Base-by-base conservation (phyloP, 331 rosid species). In the Phaseolus coccineus region DNA sequence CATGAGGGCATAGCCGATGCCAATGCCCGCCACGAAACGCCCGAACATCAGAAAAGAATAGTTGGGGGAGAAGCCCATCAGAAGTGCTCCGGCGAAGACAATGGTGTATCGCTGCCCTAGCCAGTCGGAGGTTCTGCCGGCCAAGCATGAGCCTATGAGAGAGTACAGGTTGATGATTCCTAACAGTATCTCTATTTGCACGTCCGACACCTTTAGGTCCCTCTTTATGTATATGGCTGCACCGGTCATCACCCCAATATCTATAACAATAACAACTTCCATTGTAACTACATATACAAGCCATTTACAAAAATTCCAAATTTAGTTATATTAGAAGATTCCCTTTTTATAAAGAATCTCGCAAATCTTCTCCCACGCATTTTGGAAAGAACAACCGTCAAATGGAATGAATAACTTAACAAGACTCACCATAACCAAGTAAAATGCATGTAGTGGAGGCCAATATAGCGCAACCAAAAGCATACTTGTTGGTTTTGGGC, bases 171-270 rank as follows among this genome's bases (percentile, higher is more conserved):
- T 92, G 19, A 94, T 74, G 64, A 92, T 91, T 16, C 98, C 98
- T 0, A 82, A 3, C 1, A 94, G 81, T 4, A 94, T 19, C 80
- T 92, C 97, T 4, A 92, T 69, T 44, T 92, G 6, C 0, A 28
- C 59, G 73, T 94, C 97, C 0, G 85, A 67, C 40, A 91, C 33
- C 42, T 63, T 71, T 5, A 94, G 83, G 63, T 94, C 97, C 0
- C 80, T 52, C 61, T 92, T 1, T 66, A 94, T 94, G 82, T 62
- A 90, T 0, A 88, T 64, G 2, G 56, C 79, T 0, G 97, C 98
- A 77, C 98, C 98, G 71, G 97, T 94, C 92, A 94, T 94, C 55
- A 94, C 98, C 1, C 96, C 97, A 44, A 91, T 85, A 87, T 94
- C 98, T 92, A 3, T 9, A 9, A 42, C 47, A 42, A 42, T 42